Conservation (phyloP, 495 filamentous ascomycete species). For the Coniosporium apollinis region DNA sequence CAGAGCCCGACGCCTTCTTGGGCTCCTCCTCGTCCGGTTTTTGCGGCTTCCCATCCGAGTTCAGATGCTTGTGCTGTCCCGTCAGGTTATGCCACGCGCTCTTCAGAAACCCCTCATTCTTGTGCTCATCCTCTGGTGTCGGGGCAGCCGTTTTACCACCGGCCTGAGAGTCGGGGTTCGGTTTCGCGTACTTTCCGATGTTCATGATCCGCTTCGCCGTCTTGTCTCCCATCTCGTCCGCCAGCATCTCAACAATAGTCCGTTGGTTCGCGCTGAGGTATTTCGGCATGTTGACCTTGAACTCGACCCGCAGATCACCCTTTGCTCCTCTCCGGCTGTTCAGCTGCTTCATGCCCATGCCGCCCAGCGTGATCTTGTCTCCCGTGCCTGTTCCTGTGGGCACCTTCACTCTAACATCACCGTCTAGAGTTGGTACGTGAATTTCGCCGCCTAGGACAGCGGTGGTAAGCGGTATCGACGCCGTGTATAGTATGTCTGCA, state of each 20-base stretch:
- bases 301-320: conserved; percentile 87
- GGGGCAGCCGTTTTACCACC: conserved; percentile 14
- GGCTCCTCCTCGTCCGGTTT: conserved; percentile 26
- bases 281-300: conserved; percentile 89
- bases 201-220: conserved; percentile 87
- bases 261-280: conserved; percentile 79
- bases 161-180: too few species aligned
- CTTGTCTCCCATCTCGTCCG: conserved; percentile 85
- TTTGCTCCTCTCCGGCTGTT: conserved; percentile 30
- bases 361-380: conserved; percentile 68
- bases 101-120: conserved; percentile 74
- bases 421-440: conserved; percentile 75
- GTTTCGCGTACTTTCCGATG: conserved; percentile 34
- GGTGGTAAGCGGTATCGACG: conserved; percentile 79
- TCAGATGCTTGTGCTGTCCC: conserved; percentile 36
- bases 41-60: conserved; percentile 10
- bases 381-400: conserved; percentile 82
- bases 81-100: conserved; percentile 78
- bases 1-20: conserved; percentile 44
- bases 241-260: conserved; percentile 81
- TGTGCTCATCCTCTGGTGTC: conserved; percentile 29
- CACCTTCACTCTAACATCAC: conserved; percentile 74
- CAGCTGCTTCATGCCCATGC: conserved; percentile 85
- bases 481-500: conserved; percentile 82
- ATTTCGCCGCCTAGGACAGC: conserved; percentile 84